These are phyloP conservation scores for Phascolomyces articulosus DNA, from an alignment of 371 early-diverging fungal species.

Conservation along the genomic window DNA sequence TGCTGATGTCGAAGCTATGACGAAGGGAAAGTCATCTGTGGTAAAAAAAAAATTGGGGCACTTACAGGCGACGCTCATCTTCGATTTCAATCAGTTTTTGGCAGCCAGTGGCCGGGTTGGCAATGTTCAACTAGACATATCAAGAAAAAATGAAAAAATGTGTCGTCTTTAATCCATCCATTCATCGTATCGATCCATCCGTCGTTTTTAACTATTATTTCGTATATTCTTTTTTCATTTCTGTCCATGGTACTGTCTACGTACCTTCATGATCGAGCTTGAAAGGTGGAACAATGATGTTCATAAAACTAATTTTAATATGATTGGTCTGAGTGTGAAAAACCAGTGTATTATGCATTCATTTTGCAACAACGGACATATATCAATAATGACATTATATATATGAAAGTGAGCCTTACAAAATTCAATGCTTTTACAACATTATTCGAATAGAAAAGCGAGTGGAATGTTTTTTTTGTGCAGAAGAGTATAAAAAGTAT, in stretches of 20 bases:
- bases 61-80: constrained; percentile 95
- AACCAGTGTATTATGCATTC: no score
- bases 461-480: no score
- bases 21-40: neutral
- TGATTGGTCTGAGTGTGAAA: no score
- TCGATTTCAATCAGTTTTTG: constrained; percentile 98
- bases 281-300: neutral
- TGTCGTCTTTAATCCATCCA: constrained; percentile 1
- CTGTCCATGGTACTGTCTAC: neutral
- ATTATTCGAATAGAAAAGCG: no score
- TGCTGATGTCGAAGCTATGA: no score
- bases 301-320: neutral
- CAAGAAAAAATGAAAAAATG: neutral
- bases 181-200: constrained; percentile 6
- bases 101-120: constrained; percentile 98
- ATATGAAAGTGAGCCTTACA: no score
- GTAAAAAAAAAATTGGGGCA: constrained; percentile 41
- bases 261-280: constrained; percentile 5
- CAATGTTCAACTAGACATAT: constrained; percentile 90
- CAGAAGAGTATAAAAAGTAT: no score
- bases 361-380: no score
- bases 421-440: no score
- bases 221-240: neutral
- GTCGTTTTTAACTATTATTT: neutral
- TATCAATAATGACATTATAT: no score